phyloP scores from a whole-genome alignment of 2,329 filamentous ascomycete species.

The Hypoxylon sp. region DNA sequence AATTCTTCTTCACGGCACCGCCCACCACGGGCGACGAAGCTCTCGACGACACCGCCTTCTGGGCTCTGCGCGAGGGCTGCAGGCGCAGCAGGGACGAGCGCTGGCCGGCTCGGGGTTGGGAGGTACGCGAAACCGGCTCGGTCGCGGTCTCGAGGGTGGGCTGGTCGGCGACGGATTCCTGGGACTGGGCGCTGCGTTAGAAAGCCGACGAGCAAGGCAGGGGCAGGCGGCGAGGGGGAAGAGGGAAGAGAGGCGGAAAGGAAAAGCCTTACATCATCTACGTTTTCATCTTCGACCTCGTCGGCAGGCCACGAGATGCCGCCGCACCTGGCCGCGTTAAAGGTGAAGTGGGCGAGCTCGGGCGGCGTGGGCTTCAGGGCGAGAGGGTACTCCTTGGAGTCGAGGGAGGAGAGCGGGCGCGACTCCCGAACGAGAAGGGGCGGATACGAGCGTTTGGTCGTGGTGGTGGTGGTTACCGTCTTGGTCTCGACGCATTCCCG shows the following conservation, averaged over 20 bases:
- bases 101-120: slow-evolving; percentile 41
- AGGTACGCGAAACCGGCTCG: slow-evolving; percentile 46
- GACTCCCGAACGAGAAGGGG: slow-evolving; percentile 82
- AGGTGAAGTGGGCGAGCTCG: slow-evolving; percentile 78
- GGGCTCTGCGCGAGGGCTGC: slow-evolving; percentile 45
- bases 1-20: slow-evolving; percentile 43
- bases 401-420: slow-evolving; percentile 73
- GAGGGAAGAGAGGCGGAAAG: not conserved
- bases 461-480: slow-evolving; percentile 89
- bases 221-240: not conserved
- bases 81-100: slow-evolving; percentile 38
- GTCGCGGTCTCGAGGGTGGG: slow-evolving; percentile 41
- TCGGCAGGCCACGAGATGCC: slow-evolving; percentile 49
- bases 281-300: slow-evolving; percentile 34
- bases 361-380: slow-evolving; percentile 83
- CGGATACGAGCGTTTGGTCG: slow-evolving; percentile 83
- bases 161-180: slow-evolving; percentile 37
- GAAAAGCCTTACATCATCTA: slow-evolving; percentile 36
- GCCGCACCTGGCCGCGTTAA: slow-evolving; percentile 70
- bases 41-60: slow-evolving; percentile 45
- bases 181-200: slow-evolving; percentile 38
- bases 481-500: slow-evolving; percentile 73
- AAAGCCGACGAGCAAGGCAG: slow-evolving; percentile 23
- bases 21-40: slow-evolving; percentile 47
- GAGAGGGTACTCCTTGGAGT: slow-evolving; percentile 89